A percentile compares a stretch with the other conserved stretches of the same genome.
These are phyloP conservation scores for Podospora pseudocomata DNA, from an alignment of 495 filamentous ascomycete genomes.

Conservation along the genomic window DNA sequence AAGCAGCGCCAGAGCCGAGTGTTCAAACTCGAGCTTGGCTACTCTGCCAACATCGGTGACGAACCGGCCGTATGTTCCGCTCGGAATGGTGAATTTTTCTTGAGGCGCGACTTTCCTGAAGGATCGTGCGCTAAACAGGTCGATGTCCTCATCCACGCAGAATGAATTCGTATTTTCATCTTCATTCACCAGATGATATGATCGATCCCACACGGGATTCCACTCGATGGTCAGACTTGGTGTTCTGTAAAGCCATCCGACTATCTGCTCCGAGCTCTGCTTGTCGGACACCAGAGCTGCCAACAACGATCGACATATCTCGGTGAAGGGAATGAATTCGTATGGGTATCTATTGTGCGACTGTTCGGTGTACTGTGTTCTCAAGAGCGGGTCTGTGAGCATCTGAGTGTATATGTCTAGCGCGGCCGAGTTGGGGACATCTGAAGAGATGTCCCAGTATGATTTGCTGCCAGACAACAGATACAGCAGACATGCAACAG, in stretches of 20 bases:
- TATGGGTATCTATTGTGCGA: constrained; percentile 78
- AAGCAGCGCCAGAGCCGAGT: constrained; percentile 73
- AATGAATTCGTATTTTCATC: constrained; percentile 77
- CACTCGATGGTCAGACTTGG: constrained; percentile 65
- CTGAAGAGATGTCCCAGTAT: constrained; percentile 51
- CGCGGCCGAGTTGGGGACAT: constrained; percentile 37
- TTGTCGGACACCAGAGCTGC: constrained; percentile 41
- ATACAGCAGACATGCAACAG: constrained; percentile 58
- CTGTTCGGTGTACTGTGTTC: constrained; percentile 54
- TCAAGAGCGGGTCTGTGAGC: constrained; percentile 52
- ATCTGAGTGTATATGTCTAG: constrained; percentile 50
- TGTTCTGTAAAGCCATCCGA: constrained; percentile 57
- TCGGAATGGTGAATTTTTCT: constrained; percentile 51
- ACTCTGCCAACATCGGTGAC: constrained; percentile 57
- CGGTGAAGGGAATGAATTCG: constrained; percentile 76
- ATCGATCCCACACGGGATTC: constrained; percentile 50
- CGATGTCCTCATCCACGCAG: constrained; percentile 48
- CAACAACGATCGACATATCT: constrained; percentile 40
- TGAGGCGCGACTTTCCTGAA: constrained; percentile 31
- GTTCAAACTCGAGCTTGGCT: constrained; percentile 60
- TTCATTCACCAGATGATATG: constrained; percentile 70
- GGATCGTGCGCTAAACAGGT: constrained; percentile 47
- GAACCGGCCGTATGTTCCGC: constrained; percentile 66
- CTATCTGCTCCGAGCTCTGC: constrained; percentile 48
- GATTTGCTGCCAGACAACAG: constrained; percentile 53